These are phyloP conservation scores for Beta lomatogona DNA, from an alignment of 179 eudicot genomes.

Conservation along the genomic window DNA sequence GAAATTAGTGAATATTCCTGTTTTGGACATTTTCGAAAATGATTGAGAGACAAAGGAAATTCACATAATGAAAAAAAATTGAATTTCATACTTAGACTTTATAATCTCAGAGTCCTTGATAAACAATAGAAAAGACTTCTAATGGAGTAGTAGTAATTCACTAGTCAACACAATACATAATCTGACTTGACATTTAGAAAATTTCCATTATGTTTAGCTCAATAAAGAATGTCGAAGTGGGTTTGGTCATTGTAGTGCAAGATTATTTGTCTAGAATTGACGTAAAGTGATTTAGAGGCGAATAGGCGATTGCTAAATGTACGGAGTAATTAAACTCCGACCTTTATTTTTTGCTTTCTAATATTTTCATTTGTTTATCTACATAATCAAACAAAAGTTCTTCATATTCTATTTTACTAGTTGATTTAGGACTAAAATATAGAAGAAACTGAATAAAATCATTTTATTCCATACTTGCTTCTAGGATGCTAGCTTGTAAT, in stretches of 20 bases:
- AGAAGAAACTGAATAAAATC: background rate
- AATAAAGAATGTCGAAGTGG: slow-evolving; percentile 3
- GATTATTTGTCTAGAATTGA: background rate
- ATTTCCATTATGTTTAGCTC: background rate
- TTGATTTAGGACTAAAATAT: background rate
- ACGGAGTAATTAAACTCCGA: background rate
- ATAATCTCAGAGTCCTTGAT: no score
- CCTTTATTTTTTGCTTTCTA: no score
- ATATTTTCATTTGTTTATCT: no score
- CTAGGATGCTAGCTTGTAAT: no score
- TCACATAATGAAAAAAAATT: no score
- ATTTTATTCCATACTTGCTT: background rate
- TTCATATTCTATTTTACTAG: background rate
- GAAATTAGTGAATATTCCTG: no score
- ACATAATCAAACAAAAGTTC: no score
- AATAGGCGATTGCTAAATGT: background rate
- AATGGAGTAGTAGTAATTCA: background rate
- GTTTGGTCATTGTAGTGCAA: background rate
- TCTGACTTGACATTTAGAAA: background rate
- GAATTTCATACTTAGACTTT: background rate
- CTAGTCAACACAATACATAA: background rate
- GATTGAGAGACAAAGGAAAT: no score
- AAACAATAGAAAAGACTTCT: background rate
- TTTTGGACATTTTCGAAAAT: no score
- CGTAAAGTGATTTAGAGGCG: background rate